Evolutionary conservation across 108 stramenopile genomes (phyloP), one percentile per base, ranked within the genome.

Genomic region (Bacterosira constricta): DNA sequence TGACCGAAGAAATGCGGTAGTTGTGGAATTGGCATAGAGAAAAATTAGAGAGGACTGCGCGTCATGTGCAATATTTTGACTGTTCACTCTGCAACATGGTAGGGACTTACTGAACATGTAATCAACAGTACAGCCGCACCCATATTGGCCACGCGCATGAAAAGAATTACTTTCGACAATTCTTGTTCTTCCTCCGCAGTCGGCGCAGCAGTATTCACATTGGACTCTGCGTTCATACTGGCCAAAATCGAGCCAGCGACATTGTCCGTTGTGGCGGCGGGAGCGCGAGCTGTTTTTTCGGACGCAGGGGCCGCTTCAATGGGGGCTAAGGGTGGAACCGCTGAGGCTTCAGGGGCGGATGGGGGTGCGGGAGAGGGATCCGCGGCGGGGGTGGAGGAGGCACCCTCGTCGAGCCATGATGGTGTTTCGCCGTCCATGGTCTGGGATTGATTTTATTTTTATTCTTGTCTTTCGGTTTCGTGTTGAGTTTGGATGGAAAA

Each of bases 111-210:
- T 61, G 88, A 85, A 26, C 35, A 17, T 15, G 85, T 83, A 38
- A 94, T 85, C 6, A 94, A 61, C 25, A 85, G 80, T 30, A 42
- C 79, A 3, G 90, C 85, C 15, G 80, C 81, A 41, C 73, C 89
- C 81, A 94, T 75, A 56, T 94, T 94, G 1, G 81, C 47, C 32
- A 92, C 42, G 10, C 93, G 74, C 88, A 91, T 91, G 37, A 84
- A 77, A 15, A 94, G 64, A 64, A 94, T 92, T 25, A 90, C 64
- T 15, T 75, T 65, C 8, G 88, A 85, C 32, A 94, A 83, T 59
- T 91, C 90, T 20, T 75, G 63, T 18, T 91, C 90, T 46, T 86
- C 87, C 31, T 46, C 84, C 10, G 29, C 57, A 6, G 42, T 39
- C 11, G 39, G 41, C 8, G 75, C 37, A 13, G 63, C 21, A 13